Percentiles rank a stretch among this genome's conserved stretches.
Conservation (phyloP, 768 basidiomycete genomes). For the Neoboletus magnificus region DNA sequence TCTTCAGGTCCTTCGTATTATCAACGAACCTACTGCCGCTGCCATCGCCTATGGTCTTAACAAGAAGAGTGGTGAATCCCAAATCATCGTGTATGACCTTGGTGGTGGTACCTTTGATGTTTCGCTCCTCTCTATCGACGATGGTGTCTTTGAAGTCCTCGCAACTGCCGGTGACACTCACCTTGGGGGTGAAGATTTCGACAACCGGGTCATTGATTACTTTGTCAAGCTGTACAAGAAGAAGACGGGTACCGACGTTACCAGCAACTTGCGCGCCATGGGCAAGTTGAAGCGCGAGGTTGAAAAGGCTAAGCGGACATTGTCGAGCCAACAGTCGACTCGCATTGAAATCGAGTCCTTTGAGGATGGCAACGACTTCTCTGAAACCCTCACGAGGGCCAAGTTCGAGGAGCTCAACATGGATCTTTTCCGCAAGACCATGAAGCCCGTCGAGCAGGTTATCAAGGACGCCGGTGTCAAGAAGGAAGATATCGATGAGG, state of each 20-base stretch:
- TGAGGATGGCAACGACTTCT: constrained; percentile 95
- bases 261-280: constrained; percentile 75
- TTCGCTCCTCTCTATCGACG: constrained; percentile 90
- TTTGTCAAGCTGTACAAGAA: constrained; percentile 88
- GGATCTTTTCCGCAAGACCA: constrained; percentile 98
- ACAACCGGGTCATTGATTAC: constrained; percentile 90
- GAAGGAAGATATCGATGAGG: constrained; percentile 96
- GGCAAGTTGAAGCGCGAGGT: constrained; percentile 92
- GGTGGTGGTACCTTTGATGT: constrained; percentile 99
- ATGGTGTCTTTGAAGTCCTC: constrained; percentile 87
- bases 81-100: constrained; percentile 97
- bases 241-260: constrained; percentile 84
- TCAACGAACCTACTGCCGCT: constrained; percentile 97
- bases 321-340: constrained; percentile 86
- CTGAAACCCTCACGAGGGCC: constrained; percentile 94
- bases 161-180: constrained; percentile 94
- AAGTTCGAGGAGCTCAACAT: constrained; percentile 99
- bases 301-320: constrained; percentile 92
- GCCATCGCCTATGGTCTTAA: constrained; percentile 98
- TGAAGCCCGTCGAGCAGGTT: constrained; percentile 99
- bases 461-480: constrained; percentile 97
- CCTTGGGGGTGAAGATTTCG: constrained; percentile 95
- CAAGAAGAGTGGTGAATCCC: constrained; percentile 91
- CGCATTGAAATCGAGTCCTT: constrained; percentile 95
- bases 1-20: constrained; percentile 92